phyloP scores from a whole-genome alignment of 2,329 filamentous ascomycete species.

The Dactylellina sp. region DNA sequence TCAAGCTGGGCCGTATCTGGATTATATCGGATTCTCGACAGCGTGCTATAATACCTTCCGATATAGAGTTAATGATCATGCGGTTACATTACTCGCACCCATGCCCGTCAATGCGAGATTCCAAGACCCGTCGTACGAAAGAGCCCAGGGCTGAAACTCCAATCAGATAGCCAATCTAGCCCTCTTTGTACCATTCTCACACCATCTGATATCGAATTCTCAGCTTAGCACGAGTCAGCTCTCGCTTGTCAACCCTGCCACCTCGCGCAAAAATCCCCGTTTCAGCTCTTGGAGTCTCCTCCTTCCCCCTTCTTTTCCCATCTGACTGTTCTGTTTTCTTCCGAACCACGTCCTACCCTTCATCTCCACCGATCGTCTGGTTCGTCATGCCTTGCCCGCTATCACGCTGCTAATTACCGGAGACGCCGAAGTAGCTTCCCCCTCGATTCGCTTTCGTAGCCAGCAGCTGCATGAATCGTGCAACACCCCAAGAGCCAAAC shows the following conservation, averaged over 20 bases:
- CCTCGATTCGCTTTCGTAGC: slow-evolving; percentile 21
- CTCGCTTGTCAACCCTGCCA: slow-evolving; percentile 54
- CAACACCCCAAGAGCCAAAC: slow-evolving; percentile 21
- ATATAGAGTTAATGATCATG: no score
- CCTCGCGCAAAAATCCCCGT: slow-evolving; percentile 56
- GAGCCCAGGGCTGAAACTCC: no score
- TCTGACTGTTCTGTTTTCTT: slow-evolving; percentile 49
- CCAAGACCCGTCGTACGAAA: not conserved
- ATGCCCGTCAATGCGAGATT: not conserved
- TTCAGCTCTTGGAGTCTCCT: slow-evolving; percentile 48
- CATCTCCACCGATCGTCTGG: slow-evolving; percentile 54
- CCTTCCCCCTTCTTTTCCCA: slow-evolving; percentile 44
- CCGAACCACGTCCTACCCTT: slow-evolving; percentile 48
- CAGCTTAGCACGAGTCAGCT: slow-evolving; percentile 46
- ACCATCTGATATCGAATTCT: not conserved
- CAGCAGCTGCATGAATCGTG: slow-evolving; percentile 48
- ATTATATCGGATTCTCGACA: no score
- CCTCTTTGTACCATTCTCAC: not conserved
- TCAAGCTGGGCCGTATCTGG: no score
- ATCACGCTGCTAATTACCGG: slow-evolving; percentile 45
- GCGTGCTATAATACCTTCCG: no score
- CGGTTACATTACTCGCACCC: no score
- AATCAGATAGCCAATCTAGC: slow-evolving; percentile 4
- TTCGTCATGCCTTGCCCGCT: slow-evolving; percentile 37
- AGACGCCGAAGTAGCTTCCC: slow-evolving; percentile 36